Conservation (phyloP, 371 early-diverging fungal genomes). For the Mucor sp. region DNA sequence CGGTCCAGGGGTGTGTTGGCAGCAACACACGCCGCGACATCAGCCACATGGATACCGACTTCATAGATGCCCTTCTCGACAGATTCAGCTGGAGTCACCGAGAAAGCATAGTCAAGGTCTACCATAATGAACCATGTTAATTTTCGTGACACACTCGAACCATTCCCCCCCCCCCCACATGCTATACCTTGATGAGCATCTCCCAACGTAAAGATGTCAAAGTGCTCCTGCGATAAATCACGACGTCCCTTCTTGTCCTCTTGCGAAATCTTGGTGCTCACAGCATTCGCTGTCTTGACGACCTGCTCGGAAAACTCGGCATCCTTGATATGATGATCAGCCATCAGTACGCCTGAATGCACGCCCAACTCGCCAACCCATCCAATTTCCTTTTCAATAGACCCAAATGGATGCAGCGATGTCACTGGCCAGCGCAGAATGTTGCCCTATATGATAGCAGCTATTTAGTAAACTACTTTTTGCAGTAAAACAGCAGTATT, state of each 20-base stretch:
- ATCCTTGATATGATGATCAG: constrained; percentile 45
- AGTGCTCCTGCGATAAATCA: constrained; percentile 19
- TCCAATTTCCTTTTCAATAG: constrained; percentile 42
- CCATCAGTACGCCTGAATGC: constrained; percentile 35
- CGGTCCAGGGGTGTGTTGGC: constrained; percentile 71
- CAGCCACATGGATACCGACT: constrained; percentile 90
- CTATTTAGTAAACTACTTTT: no score
- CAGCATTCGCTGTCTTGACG: constrained; percentile 13
- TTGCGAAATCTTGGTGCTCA: neutral
- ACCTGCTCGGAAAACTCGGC: constrained; percentile 28
- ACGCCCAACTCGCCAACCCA: constrained; percentile 41
- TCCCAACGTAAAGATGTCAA: constrained; percentile 22
- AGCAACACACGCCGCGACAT: constrained; percentile 82
- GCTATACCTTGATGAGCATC: constrained; percentile 6
- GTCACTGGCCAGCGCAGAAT: constrained; percentile 45
- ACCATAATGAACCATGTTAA: neutral
- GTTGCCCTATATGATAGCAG: constrained; percentile 33
- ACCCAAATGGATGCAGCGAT: constrained; percentile 47
- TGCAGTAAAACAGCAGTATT: neutral
- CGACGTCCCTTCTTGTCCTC: constrained; percentile 11
- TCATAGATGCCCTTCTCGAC: constrained; percentile 42
- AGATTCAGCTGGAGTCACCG: constrained; percentile 14
- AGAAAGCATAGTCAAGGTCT: constrained; percentile 30
- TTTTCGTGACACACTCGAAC: neutral
- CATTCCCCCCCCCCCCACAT: no score